phyloP scores from a whole-genome alignment of 1,284 basidiomycete genomes.

The Mycosarcoma mackinlayi region DNA sequence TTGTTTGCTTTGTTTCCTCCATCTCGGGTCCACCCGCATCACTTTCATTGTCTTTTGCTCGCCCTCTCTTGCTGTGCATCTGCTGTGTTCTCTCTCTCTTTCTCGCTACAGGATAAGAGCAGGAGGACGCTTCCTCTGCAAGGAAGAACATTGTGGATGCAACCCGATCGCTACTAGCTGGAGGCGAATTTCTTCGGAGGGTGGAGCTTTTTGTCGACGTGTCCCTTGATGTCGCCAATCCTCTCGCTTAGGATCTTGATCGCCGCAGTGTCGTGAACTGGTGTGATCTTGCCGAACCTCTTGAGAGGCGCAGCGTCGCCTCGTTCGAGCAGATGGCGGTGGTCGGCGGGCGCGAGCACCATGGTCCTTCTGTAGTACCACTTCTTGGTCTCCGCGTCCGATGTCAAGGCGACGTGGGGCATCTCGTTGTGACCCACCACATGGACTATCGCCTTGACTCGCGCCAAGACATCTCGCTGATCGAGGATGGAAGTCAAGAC shows the following conservation, averaged over 20 bases:
- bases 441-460: constrained; percentile 47
- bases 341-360: constrained; percentile 37
- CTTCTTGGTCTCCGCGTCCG: constrained; percentile 20
- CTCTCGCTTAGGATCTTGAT: constrained; percentile 32
- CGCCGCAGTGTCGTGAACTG: constrained; percentile 11
- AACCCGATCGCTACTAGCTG: too few species aligned
- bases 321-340: constrained; percentile 25
- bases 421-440: constrained; percentile 51
- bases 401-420: constrained; percentile 17
- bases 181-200: neutral
- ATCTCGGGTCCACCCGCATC: neutral
- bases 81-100: neutral
- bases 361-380: constrained; percentile 38
- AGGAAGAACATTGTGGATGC: too few species aligned
- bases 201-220: constrained; percentile 27
- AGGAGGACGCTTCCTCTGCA: too few species aligned
- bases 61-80: neutral
- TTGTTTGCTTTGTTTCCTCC: constrained; percentile 3
- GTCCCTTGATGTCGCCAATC: constrained; percentile 16
- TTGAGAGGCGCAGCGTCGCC: constrained; percentile 25
- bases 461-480: constrained; percentile 65
- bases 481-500: constrained; percentile 80
- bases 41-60: constrained; percentile 10
- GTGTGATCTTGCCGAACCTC: constrained; percentile 30
- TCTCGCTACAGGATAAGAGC: too few species aligned